phyloP scores from a whole-genome alignment of 2,329 filamentous ascomycete genomes.

The Fusarium sp. region DNA sequence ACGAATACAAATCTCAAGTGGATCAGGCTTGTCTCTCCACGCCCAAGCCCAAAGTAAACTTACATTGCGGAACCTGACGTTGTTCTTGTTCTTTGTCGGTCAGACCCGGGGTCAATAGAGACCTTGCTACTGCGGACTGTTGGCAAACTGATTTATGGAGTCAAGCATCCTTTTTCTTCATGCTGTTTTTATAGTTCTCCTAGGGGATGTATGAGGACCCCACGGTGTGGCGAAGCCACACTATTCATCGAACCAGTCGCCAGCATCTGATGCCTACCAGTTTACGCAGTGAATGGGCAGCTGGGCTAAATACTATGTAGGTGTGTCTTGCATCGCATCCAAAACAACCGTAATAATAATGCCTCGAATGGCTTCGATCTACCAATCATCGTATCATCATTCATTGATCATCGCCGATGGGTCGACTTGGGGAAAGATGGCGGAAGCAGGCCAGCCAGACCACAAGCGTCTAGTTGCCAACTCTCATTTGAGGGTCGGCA shows the following conservation, averaged over 20 bases:
- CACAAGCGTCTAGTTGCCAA: conserved; percentile 19
- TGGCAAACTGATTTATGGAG: conserved; percentile 21
- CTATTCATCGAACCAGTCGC: conserved; percentile 2
- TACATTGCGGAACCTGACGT: conserved; percentile 20
- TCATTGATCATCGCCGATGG: conserved; percentile 31
- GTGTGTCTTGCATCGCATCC: conserved; percentile 9
- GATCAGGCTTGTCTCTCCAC: conserved; percentile 37
- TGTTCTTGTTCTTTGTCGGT: conserved; percentile 6
- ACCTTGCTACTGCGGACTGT: conserved; percentile 19
- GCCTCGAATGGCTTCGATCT: conserved; percentile 23
- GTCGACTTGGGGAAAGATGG: conserved; percentile 3
- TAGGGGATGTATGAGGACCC: conserved; percentile 10
- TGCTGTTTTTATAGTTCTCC: conserved; percentile 14
- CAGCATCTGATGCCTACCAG: not conserved
- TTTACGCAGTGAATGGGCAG: not conserved
- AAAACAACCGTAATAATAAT: conserved; percentile 8
- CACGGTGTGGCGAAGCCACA: not conserved
- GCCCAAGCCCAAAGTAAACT: conserved; percentile 29
- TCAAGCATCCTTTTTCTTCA: conserved; percentile 12
- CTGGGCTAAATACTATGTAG: not conserved
- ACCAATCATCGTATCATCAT: conserved; percentile 19
- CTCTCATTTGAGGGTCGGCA: conserved; percentile 18
- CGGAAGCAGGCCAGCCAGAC: conserved; percentile 4
- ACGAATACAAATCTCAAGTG: conserved; percentile 40
- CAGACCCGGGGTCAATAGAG: conserved; percentile 18